Evolutionary conservation across 2,329 filamentous ascomycete species (phyloP).

Genomic region (Hortaea werneckii): DNA sequence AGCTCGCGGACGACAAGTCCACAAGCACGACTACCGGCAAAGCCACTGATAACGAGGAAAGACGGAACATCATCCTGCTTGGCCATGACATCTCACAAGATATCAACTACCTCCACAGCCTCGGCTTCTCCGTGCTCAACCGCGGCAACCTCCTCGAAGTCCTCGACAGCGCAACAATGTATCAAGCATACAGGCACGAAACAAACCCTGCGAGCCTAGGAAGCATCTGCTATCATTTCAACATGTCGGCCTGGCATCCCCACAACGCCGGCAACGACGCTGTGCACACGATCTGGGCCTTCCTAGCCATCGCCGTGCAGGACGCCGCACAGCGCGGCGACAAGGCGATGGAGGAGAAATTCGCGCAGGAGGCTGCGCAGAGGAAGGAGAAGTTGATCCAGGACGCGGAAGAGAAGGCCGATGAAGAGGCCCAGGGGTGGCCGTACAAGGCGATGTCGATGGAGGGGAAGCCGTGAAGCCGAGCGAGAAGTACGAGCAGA

Average conservation of each 20-base stretch:
- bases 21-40: not conserved
- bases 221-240: constrained; percentile 53
- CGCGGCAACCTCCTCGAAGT: constrained; percentile 50
- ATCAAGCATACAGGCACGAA: constrained; percentile 51
- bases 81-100: constrained; percentile 66
- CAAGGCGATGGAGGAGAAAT: constrained; percentile 16
- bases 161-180: constrained; percentile 65
- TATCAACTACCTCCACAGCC: constrained; percentile 52
- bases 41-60: constrained; percentile 18
- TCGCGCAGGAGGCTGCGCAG: constrained; percentile 16
- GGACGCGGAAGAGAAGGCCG: constrained; percentile 29
- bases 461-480: constrained; percentile 18
- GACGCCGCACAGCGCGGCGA: constrained; percentile 25
- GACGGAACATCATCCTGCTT: constrained; percentile 61
- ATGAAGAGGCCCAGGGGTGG: constrained; percentile 30
- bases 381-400: constrained; percentile 19
- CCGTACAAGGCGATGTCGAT: constrained; percentile 23
- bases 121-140: constrained; percentile 53
- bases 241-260: constrained; percentile 45
- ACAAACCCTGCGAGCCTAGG: constrained; percentile 44
- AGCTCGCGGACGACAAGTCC: constrained; percentile 1
- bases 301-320: constrained; percentile 52
- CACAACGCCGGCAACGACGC: constrained; percentile 32
- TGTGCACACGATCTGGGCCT: constrained; percentile 36
- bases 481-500: constrained; percentile 4